Evolutionary conservation across 139 green algal species (phyloP), one percentile per base, ranked within the genome.

Genomic region (Gonium pectorale): DNA sequence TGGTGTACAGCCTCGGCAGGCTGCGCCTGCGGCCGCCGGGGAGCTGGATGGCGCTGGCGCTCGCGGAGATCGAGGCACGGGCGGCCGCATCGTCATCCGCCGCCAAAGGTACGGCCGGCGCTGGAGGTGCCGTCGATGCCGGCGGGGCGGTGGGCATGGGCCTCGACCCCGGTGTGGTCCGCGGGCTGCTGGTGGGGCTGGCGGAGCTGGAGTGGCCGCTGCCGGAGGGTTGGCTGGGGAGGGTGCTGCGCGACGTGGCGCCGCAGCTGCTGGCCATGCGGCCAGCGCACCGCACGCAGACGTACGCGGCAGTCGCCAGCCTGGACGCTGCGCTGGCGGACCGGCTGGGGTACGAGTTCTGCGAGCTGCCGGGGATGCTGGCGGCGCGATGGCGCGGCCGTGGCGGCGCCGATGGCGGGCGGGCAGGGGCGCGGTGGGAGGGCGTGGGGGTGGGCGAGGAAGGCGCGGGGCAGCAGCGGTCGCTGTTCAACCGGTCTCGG

Each of bases 401-500:
- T 2, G 40, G 31, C 11, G 54, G 54, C 54, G 54, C 54, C 27
- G 54, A 13, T 1, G 73, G 17, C 26, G 29, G 22, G 1, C 7
- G 29, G 0, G 31, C 21, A 3, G 38, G 37, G 26, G 26, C 5
- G 41, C 35, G 13, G 29, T 33, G 40, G 59, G 62, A 43, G 77
- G 31, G 40, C 19, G 43, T 1, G 8, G 27, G 0, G 41, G 41
- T 8, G 26, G 0, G 13, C 11, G 62, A 63, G 24, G 74, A 82
- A 41, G 62, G 77, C 77, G 41, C 60, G 63, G 77, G 56, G 43
- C 77, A 83, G 77, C 77, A 83, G 43, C 60, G 77, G 41, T 26
- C 62, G 77, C 43, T 83, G 43, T 83, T 83, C 33, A 62, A 38
- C 26, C 38, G 59, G 21, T 70, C 74, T n/a, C 40, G 74, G 17